Evolutionary conservation across 2,329 filamentous ascomycete species (phyloP).

Genomic region (Talaromyces sp.): DNA sequence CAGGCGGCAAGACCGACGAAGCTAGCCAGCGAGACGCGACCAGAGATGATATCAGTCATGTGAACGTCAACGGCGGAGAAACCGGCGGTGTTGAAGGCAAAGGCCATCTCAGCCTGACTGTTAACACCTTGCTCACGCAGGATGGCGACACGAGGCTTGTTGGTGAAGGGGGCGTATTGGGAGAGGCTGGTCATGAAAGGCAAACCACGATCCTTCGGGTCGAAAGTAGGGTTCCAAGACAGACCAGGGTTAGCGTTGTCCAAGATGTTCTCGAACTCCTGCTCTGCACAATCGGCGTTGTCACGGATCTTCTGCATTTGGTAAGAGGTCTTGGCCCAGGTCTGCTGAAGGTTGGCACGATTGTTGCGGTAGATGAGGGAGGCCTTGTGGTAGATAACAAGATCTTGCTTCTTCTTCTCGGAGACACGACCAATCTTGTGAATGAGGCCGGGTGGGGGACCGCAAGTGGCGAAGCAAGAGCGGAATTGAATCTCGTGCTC

Average conservation of each 20-base stretch:
- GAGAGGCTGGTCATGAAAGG: constrained; percentile 68
- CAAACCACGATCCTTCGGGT: constrained; percentile 74
- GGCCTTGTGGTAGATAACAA: constrained; percentile 73
- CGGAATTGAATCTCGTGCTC: constrained; percentile 82
- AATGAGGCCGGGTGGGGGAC: constrained; percentile 78
- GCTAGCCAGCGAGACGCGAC: constrained; percentile 74
- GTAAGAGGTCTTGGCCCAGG: constrained; percentile 86
- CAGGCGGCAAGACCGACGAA: constrained; percentile 93
- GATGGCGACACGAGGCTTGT: constrained; percentile 80
- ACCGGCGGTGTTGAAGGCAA: constrained; percentile 86
- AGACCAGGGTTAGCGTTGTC: constrained; percentile 81
- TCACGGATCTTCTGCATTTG: constrained; percentile 90
- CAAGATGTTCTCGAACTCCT: constrained; percentile 74
- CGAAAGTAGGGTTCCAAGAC: constrained; percentile 78
- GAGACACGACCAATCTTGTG: constrained; percentile 81
- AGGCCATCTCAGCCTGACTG: constrained; percentile 96
- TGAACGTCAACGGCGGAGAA: constrained; percentile 93
- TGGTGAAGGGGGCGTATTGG: constrained; percentile 58
- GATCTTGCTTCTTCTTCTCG: constrained; percentile 67
- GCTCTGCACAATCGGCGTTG: constrained; percentile 82
- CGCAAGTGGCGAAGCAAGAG: constrained; percentile 86
- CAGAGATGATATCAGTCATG: constrained; percentile 88
- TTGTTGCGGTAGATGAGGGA: constrained; percentile 69
- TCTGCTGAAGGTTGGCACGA: constrained; percentile 76
- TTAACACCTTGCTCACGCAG: constrained; percentile 95